phyloP scores from a whole-genome alignment of 495 filamentous ascomycete genomes.

The Halenospora varia region DNA sequence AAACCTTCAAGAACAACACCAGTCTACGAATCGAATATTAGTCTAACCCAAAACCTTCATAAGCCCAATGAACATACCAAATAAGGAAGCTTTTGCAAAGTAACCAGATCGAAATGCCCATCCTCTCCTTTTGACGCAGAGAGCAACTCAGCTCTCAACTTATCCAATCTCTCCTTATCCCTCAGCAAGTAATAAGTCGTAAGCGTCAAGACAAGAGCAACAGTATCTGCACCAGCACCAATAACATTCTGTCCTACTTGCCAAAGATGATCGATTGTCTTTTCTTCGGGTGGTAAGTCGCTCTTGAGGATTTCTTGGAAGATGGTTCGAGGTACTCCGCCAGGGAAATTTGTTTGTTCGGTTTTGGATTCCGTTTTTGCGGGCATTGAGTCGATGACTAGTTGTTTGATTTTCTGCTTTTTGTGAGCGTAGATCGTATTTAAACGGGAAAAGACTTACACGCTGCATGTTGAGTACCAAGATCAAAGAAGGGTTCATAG shows the following conservation, averaged over 20 bases:
- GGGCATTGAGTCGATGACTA: not conserved
- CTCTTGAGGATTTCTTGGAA: constrained; percentile 1
- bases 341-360: not conserved
- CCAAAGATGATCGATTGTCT: not conserved
- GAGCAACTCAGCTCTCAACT: constrained; percentile 27
- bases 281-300: constrained; percentile 3
- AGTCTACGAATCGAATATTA: constrained; percentile 21
- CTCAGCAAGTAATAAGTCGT: constrained; percentile 30
- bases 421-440: not conserved
- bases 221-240: constrained; percentile 25
- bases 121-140: constrained; percentile 10
- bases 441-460: not conserved
- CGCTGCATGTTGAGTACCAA: not conserved
- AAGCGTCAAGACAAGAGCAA: constrained; percentile 24
- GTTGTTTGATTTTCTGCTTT: not conserved
- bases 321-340: not conserved
- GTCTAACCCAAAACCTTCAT: not conserved
- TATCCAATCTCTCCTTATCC: constrained; percentile 17
- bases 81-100: not conserved
- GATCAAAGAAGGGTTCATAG: not conserved
- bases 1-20: constrained; percentile 40
- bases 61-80: not conserved
- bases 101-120: not conserved
- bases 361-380: not conserved
- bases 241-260: constrained; percentile 28